These are phyloP conservation scores for Rubus parviflorus DNA, from an alignment of 306 rosid genomes.

Conservation along the genomic window DNA sequence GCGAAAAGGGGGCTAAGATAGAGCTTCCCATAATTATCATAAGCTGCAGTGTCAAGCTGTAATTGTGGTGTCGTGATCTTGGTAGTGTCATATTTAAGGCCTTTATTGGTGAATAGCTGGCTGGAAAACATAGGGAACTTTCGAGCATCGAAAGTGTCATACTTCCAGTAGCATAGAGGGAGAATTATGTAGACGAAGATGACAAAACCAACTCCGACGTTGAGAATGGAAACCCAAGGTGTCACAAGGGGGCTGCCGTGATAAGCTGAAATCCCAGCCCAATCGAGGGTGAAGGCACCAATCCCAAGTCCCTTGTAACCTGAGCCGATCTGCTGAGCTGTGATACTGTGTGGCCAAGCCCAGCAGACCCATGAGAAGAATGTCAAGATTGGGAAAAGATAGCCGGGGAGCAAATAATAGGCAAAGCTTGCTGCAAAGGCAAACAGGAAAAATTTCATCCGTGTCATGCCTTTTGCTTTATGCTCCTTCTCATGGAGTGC, in stretches of 20 bases:
- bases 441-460: constrained; percentile 81
- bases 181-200: constrained; percentile 88
- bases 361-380: constrained; percentile 99
- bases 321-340: constrained; percentile 95
- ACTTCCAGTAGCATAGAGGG: constrained; percentile 94
- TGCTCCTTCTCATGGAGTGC: constrained; percentile 91
- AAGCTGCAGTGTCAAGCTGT: constrained; percentile 71
- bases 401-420: constrained; percentile 91
- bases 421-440: constrained; percentile 72
- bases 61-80: constrained; percentile 66
- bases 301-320: constrained; percentile 84
- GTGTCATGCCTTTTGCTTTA: constrained; percentile 56
- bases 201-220: constrained; percentile 83
- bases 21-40: constrained; percentile 78
- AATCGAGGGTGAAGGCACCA: constrained; percentile 92
- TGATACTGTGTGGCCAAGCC: constrained; percentile 87
- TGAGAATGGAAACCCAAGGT: constrained; percentile 89
- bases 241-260: constrained; percentile 96
- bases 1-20: constrained; percentile 99
- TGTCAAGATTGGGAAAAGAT: constrained; percentile 68
- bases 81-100: constrained; percentile 79
- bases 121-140: constrained; percentile 95
- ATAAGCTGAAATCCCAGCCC: constrained; percentile 98
- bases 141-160: constrained; percentile 79
- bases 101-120: constrained; percentile 63